Base-by-base conservation (phyloP, 177 flowering plant species). In the Vitis hybrid region DNA sequence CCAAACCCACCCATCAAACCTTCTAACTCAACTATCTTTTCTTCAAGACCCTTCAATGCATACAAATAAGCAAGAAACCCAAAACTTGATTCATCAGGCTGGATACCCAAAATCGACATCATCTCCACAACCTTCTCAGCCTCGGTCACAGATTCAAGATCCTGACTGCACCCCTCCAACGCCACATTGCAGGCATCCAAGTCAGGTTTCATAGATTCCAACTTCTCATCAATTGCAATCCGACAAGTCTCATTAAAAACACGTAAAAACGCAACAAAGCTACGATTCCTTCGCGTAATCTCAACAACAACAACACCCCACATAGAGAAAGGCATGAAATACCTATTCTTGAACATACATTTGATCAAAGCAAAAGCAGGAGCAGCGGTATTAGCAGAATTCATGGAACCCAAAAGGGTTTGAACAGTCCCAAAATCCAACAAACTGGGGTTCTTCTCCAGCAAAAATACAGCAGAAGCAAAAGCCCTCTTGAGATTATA, bases 401-500 rank as follows among this genome's bases (percentile, higher is more conserved):
- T 82, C 85, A 95, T 86, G 47, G 89, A 79, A 20, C 67, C 66
- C 76, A 96, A 75, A 49, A 96, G 73, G 44, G 76, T 53, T 49
- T 20, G 62, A 15, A 94, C 71, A 3, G 91, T 77, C 58, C 82
- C 87, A 75, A 75, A 74, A 12, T 87, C 84, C 3, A 94, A 47
- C 62, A 77, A 54, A n/a, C 69, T 61, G 4, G 92, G 95, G 73
- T 84, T 76, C 69, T 88, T 92, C 78, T 94, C 97, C 2, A 96
- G 69, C 12, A 92, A 33, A 69, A 77, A 91, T 15, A 92, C 86
- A 4, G 72, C 77, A 56, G 95, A 82, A 15, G 94, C 95, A 82
- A 90, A 96, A 44, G 99, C 98, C 70, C 97, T 82, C 70, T 94
- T 96, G 64, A 94, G 89, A 68, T 84, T 96, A 66, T 82, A 92